Evolutionary conservation across 1,284 basidiomycete genomes (phyloP).

Genomic region (Puccinia polysora): DNA sequence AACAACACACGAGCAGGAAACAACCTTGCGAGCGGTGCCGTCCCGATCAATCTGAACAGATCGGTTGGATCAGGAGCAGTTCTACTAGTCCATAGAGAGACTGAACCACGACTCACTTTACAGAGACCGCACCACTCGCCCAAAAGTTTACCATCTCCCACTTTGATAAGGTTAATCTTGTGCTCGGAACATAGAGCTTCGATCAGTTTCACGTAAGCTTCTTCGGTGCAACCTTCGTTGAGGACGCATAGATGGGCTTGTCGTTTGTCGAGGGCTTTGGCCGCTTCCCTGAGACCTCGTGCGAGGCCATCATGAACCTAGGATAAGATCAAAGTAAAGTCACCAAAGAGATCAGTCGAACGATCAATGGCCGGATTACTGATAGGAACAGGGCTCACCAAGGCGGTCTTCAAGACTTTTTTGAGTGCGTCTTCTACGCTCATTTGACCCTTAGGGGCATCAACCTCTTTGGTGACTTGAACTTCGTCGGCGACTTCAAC

Average conservation of each 20-base stretch:
- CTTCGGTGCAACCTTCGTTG: slow-evolving; percentile 42
- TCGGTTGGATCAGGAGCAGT: not conserved
- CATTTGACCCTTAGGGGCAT: slow-evolving; percentile 74
- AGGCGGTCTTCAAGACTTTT: slow-evolving; percentile 60
- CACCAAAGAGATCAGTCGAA: no score
- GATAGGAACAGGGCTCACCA: not conserved
- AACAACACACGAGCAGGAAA: slow-evolving; percentile 39
- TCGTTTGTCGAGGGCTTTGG: slow-evolving; percentile 40
- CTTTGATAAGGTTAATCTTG: slow-evolving; percentile 43
- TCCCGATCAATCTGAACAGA: slow-evolving; percentile 34
- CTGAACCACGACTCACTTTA: slow-evolving; percentile 14
- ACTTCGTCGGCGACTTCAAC: slow-evolving; percentile 56
- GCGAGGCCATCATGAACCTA: slow-evolving; percentile 42
- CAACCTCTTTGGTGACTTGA: slow-evolving; percentile 77
- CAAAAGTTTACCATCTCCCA: slow-evolving; percentile 40
- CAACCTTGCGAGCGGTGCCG: slow-evolving; percentile 40
- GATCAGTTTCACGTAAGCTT: slow-evolving; percentile 38
- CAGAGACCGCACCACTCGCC: slow-evolving; percentile 43
- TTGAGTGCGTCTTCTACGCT: slow-evolving; percentile 96
- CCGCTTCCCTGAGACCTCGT: slow-evolving; percentile 34
- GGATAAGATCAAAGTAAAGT: not conserved
- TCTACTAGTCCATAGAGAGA: no score
- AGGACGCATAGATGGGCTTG: slow-evolving; percentile 41
- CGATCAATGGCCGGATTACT: no score
- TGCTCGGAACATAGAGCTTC: slow-evolving; percentile 42